These are phyloP conservation scores for Diaporthe australafricana DNA, from an alignment of 2,329 filamentous ascomycete species.

Conservation along the genomic window DNA sequence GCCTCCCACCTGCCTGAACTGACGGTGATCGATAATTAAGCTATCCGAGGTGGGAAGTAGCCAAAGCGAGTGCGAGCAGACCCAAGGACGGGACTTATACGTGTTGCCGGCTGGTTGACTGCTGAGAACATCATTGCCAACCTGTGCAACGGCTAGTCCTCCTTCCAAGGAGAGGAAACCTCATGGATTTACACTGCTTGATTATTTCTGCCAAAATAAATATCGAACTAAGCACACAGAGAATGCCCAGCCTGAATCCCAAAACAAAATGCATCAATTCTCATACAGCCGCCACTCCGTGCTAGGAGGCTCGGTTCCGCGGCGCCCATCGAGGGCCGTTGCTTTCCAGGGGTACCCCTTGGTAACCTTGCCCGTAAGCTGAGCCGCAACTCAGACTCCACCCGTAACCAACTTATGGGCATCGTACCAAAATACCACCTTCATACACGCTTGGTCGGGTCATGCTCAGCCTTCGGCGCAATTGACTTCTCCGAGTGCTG, in stretches of 20 bases:
- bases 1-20: constrained; percentile 16
- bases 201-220: background rate
- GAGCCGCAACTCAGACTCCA: background rate
- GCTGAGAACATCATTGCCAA: background rate
- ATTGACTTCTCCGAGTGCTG: constrained; percentile 43
- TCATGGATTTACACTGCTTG: background rate
- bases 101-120: background rate
- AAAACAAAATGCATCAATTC: background rate
- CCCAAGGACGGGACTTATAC: background rate
- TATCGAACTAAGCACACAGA: background rate
- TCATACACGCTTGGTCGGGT: constrained; percentile 45
- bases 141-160: background rate
- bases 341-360: background rate
- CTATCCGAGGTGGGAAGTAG: too few relatives aligned
- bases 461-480: constrained; percentile 42
- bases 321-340: background rate
- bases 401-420: background rate
- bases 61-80: background rate
- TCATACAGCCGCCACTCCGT: background rate
- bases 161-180: background rate
- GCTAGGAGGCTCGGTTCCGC: constrained; percentile 6
- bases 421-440: background rate
- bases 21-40: background rate
- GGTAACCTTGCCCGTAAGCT: background rate
- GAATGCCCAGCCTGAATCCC: background rate